Base-by-base conservation (phyloP, 192 early-diverging fungal genomes). In the Backusella australiensis region DNA sequence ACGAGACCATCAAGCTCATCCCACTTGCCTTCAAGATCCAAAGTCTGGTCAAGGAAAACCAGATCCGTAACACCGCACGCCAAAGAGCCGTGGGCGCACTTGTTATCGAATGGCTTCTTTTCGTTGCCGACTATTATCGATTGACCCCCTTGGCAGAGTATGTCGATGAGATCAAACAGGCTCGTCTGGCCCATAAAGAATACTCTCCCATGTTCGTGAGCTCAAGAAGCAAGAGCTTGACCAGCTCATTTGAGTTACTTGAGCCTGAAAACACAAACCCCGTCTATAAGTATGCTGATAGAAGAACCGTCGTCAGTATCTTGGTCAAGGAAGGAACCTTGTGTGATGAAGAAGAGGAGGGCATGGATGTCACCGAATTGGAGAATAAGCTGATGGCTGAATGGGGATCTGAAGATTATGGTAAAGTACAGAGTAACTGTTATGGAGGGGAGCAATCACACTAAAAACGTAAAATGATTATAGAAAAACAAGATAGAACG, bases 361-460 rank as follows among this genome's bases (percentile, higher is more conserved):
- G 77, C 36, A n/a, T 65, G 5, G 77, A 82, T 69, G 73, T 77
- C 12, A 36, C 78, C 12, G 81, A 78, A 1, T 46, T 82, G 32
- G 74, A 82, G 36, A 75, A 69, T 26, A 78, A 78, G 36, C 56
- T 82, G 59, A 75, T 75, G 42, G 63, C 67, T 19, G 81, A 82
- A 41, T 81, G 77, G 76, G 75, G 69, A 38, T 49, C 75, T 15
- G 53, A 44, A 21, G 44, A 38, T 34, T 69, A 46, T 39, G 32
- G 68, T 77, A 71, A 76, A 46, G 15, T 11, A 19, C 67, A 14
- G 19, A 34, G 26, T 49, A 26, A 32, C 32, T 52, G 26, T 4
- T 23, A 32, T 36, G 19, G 21, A 77, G 15, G 38, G 38, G 38
- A 9, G 38, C 8, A 39, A 39, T 32, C 9, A 5, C 42, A 17